Evolutionary conservation across 805 yeast species (phyloP).

Genomic region (Ogataea sp.): DNA sequence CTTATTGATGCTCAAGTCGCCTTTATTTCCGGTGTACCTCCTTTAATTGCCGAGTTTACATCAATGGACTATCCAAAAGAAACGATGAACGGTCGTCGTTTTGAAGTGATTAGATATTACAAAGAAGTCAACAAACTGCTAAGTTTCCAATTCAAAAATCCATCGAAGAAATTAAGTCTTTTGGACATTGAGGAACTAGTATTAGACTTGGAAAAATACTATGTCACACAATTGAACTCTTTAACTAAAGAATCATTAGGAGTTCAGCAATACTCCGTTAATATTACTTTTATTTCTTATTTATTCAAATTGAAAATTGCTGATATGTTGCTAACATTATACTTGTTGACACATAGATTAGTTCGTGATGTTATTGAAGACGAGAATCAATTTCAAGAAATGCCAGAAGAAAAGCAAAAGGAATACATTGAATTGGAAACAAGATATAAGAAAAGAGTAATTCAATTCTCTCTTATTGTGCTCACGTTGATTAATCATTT

Average conservation of each 20-base stretch:
- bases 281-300: neutral
- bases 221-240: neutral
- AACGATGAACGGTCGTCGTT: constrained; percentile 1
- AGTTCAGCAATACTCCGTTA: neutral
- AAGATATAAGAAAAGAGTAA: constrained; percentile 10
- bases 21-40: constrained; percentile 16
- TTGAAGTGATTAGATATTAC: constrained; percentile 5
- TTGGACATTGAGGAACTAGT: constrained; percentile 14
- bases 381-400: constrained; percentile 5
- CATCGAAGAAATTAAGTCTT: constrained; percentile 1
- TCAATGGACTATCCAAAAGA: neutral
- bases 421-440: constrained; percentile 4
- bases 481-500: constrained; percentile 14
- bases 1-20: constrained; percentile 16
- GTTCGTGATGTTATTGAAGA: constrained; percentile 6
- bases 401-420: constrained; percentile 1
- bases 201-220: constrained; percentile 9
- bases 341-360: constrained; percentile 8
- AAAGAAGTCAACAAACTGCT: constrained; percentile 6
- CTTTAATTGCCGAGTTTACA: constrained; percentile 1
- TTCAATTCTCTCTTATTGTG: constrained; percentile 9
- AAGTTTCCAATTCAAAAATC: neutral
- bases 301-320: constrained; percentile 8
- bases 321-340: constrained; percentile 15
- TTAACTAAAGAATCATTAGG: neutral